These are phyloP conservation scores for Candida andamanensis DNA, from an alignment of 805 yeast genomes.

Conservation along the genomic window DNA sequence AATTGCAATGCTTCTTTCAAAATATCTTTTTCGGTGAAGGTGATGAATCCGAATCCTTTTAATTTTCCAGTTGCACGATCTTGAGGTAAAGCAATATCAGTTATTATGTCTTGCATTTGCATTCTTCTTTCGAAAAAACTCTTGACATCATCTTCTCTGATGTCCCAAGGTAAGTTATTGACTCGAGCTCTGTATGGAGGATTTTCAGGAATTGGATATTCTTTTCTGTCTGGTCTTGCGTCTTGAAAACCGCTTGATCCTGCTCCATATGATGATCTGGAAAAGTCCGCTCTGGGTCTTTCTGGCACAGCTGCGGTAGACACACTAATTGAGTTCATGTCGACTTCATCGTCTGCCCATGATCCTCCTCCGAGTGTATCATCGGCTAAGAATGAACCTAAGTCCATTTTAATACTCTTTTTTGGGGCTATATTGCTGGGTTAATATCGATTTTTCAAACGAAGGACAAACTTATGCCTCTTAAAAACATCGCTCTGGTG, in stretches of 20 bases:
- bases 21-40: conserved; percentile 40
- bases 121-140: conserved; percentile 58
- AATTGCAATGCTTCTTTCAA: conserved; percentile 50
- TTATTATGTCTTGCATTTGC: conserved; percentile 47
- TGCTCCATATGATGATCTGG: conserved; percentile 7
- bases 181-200: conserved; percentile 93
- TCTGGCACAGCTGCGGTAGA: conserved; percentile 19
- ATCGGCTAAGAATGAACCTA: conserved; percentile 78
- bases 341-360: conserved; percentile 85
- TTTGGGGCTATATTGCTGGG: conserved; percentile 38
- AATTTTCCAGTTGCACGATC: conserved; percentile 61
- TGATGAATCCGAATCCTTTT: conserved; percentile 52
- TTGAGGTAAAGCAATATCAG: conserved; percentile 66
- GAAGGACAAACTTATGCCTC: not conserved
- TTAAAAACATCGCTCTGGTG: no score
- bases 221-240: conserved; percentile 49
- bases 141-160: conserved; percentile 56
- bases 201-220: conserved; percentile 80
- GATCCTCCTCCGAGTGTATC: conserved; percentile 67
- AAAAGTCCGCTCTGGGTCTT: conserved; percentile 29
- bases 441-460: not conserved
- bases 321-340: conserved; percentile 58
- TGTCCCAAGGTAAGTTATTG: conserved; percentile 80
- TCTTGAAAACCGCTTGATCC: conserved; percentile 7
- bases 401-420: conserved; percentile 74